Percentiles rank a stretch among this genome's conserved stretches.
Conservation (phyloP, 1,284 basidiomycete species). For the Ustilago trichophora region DNA sequence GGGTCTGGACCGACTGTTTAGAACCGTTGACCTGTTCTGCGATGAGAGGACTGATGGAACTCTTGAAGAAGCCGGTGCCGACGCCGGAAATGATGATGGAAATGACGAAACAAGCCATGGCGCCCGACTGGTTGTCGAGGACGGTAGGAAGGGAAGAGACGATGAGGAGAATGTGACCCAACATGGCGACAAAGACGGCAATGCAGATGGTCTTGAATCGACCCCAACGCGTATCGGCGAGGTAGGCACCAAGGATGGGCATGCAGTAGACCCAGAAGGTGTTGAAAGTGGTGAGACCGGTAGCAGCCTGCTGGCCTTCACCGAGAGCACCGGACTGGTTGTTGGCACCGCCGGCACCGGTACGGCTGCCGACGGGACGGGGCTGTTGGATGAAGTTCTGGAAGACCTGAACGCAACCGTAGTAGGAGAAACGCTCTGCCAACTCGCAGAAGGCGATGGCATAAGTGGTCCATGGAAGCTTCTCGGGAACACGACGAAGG, state of each 20-base stretch:
- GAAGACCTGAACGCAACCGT: slow-evolving; percentile 61
- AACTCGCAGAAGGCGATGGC: slow-evolving; percentile 64
- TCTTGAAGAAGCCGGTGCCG: slow-evolving; percentile 81
- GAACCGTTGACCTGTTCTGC: slow-evolving; percentile 69
- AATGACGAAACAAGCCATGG: slow-evolving; percentile 73
- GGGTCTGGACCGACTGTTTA: slow-evolving; percentile 60
- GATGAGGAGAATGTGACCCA: slow-evolving; percentile 77
- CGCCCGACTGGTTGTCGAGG: slow-evolving; percentile 71
- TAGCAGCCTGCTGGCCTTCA: slow-evolving; percentile 61
- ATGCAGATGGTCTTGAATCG: slow-evolving; percentile 69
- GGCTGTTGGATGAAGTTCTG: slow-evolving; percentile 62
- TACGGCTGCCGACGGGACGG: slow-evolving; percentile 46
- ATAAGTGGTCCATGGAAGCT: slow-evolving; percentile 59
- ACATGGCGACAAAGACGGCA: slow-evolving; percentile 66
- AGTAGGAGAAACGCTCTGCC: slow-evolving; percentile 66
- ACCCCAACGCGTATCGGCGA: slow-evolving; percentile 68
- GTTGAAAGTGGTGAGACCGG: slow-evolving; percentile 64
- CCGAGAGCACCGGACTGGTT: slow-evolving; percentile 60
- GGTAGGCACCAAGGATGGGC: slow-evolving; percentile 64
- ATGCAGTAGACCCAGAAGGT: slow-evolving; percentile 62
- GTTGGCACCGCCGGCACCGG: slow-evolving; percentile 53
- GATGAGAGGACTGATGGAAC: slow-evolving; percentile 64
- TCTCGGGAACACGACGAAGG: slow-evolving; percentile 61
- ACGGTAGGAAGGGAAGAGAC: slow-evolving; percentile 77
- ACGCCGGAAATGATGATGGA: slow-evolving; percentile 65